Base-by-base conservation (phyloP, 192 early-diverging fungal species). In the Lobosporangium transversale region DNA sequence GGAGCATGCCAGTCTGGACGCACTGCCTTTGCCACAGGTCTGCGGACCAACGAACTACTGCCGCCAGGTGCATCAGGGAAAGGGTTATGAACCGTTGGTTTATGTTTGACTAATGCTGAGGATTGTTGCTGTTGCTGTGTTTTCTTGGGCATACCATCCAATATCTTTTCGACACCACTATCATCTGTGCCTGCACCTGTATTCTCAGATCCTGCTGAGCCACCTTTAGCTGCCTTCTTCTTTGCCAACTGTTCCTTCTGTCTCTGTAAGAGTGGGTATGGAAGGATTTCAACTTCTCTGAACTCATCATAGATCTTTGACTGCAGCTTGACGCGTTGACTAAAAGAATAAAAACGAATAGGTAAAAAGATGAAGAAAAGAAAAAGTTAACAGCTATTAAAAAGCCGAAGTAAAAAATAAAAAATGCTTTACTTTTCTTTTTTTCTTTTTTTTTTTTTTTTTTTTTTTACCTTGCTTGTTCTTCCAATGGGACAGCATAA, bases 1-100 rank as follows among this genome's bases (percentile, higher is more conserved):
- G 98, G 98, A 43, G 98, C 94, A 81, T 99, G 98, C 98, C 98
- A 99, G 37, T 89, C 83, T 4, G 98, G 98, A 51, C 89, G 74
- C 29, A 82, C 68, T 0, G 74, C 63, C 66, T 81, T 84, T 26
- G 87, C 81, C 6, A 67, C 64, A 47, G 85, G 78, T 53, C 87
- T 80, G 36, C 87, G 81, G 31, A 88, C 80, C 26, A 88, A 66
- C 4, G 87, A 88, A 18, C 79, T 82, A 14, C 59, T 66, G 33
- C 83, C 82, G 26, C 58, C 62, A 14, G 81, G 76, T 40, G 78
- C 57, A 58, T 83, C 81, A 26, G 78, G 79, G 65, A 86, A 82
- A 42, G 68, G 66, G 76, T 79, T 58, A 57, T 79, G 32, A 52
- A 66, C 44, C 35, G 80, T 57, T 62, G 79, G 55, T 65, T 81